These are phyloP conservation scores for Anthracocystis setariae DNA, from an alignment of 1,284 basidiomycete genomes.

Conservation along the genomic window DNA sequence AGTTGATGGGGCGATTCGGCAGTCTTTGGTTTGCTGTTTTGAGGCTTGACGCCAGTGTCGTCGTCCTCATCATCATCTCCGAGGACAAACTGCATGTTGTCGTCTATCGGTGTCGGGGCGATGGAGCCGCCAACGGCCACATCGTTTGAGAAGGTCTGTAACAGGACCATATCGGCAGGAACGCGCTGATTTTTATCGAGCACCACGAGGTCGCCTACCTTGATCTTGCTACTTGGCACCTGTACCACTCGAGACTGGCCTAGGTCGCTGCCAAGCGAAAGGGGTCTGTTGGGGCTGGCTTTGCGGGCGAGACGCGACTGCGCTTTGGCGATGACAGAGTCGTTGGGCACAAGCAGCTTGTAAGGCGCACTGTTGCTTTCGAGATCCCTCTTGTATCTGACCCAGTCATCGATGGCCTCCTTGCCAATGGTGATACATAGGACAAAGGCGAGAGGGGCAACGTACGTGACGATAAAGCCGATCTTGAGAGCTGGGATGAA, in stretches of 20 bases:
- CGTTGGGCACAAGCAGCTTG: conserved; percentile 76
- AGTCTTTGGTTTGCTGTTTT: neutral
- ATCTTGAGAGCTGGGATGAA: conserved; percentile 96
- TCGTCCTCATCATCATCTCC: conserved; percentile 51
- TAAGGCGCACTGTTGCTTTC: conserved; percentile 96
- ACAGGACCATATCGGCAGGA: conserved; percentile 90
- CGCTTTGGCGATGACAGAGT: conserved; percentile 30
- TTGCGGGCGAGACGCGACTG: conserved; percentile 31
- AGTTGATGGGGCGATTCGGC: neutral
- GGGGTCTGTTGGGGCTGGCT: conserved; percentile 21
- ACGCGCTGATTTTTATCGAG: conserved; percentile 98
- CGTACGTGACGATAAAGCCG: conserved; percentile 96
- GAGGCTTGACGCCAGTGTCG: conserved; percentile 5
- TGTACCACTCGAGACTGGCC: conserved; percentile 45
- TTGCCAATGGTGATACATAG: conserved; percentile 96
- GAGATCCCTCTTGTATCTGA: conserved; percentile 86
- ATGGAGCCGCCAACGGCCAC: conserved; percentile 25
- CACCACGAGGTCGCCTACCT: conserved; percentile 89
- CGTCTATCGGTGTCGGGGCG: conserved; percentile 18
- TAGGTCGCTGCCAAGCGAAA: conserved; percentile 32
- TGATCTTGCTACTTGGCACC: conserved; percentile 82
- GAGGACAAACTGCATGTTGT: conserved; percentile 42
- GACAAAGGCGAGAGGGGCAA: conserved; percentile 95
- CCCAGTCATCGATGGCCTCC: conserved; percentile 97
- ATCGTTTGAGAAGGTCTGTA: conserved; percentile 75